Percentiles rank a stretch among this genome's conserved stretches.
These are phyloP conservation scores for Xylaria sp. DNA, from an alignment of 495 filamentous ascomycete genomes.

Conservation along the genomic window DNA sequence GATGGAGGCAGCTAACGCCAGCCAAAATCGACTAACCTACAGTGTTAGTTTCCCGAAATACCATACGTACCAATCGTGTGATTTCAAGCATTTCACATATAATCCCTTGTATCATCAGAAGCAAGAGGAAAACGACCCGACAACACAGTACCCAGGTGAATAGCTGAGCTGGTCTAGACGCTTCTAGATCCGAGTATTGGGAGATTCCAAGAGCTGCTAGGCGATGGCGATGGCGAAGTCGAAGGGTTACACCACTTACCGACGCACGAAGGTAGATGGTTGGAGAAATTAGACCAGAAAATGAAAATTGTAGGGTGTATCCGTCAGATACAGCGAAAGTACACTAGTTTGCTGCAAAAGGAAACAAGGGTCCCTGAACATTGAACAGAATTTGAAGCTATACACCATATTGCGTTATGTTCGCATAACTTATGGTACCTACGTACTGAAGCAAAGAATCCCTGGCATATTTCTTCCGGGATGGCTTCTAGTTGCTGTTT, in stretches of 20 bases:
- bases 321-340: no score
- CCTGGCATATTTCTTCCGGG: not conserved
- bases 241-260: not conserved
- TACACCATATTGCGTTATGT: not conserved
- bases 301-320: not conserved
- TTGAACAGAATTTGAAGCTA: not conserved
- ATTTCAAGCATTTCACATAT: not conserved
- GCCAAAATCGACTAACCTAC: not conserved
- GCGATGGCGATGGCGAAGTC: conserved; percentile 1
- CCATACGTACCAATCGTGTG: conserved; percentile 9
- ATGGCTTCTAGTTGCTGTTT: not conserved
- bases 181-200: conserved; percentile 4
- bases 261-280: not conserved
- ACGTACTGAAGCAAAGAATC: not conserved
- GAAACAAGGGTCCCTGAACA: not conserved
- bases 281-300: not conserved
- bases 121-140: not conserved
- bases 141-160: not conserved
- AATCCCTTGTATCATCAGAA: not conserved
- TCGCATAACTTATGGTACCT: no score
- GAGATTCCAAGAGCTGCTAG: not conserved
- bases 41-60: not conserved
- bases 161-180: conserved; percentile 3
- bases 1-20: conserved; percentile 3
- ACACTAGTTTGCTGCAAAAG: no score